Evolutionary conservation across 2,329 filamentous ascomycete species (phyloP), one percentile per base, ranked within the genome.

Genomic region (Sarocladiaceae sp.): DNA sequence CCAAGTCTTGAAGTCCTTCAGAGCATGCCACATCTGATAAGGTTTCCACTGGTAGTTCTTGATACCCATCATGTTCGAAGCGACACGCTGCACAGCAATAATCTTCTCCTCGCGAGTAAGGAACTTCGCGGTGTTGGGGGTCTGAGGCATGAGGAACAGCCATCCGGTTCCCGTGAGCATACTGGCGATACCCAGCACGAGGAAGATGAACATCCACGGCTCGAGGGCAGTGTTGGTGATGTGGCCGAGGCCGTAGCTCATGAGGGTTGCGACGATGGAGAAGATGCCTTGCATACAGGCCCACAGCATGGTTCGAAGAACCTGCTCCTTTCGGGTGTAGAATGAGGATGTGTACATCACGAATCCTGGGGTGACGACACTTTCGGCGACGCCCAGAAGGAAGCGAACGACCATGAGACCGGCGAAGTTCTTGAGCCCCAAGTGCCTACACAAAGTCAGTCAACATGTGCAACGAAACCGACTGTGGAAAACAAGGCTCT

Each of bases 181-280:
- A 20, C 51, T 54, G 18, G 58, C 52, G 4, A 58, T 44, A 22
- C 57, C 57, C 15, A 59, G 55, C n/a, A 57, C 61, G 1, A 64
- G 56, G 0, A 60, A 62, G 8, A 58, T 64, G 5, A 56, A 58
- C 4, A 62, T 46, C 49, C 49, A 51, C 17, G 33, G 33, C 11
- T 23, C 22, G 17, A 51, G 15, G 22, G 33, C 33, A n/a, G 49
- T 51, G 50, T 75, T 68, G 1, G 66, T 72, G 57, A 84, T 84
- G 58, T 83, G 78, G 1, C 80, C 82, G 11, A 84, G 71, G 4
- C 77, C 80, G 55, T 82, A 83, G 1, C 77, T 77, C 11, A 83
- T 71, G 1, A 82, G 62, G 1, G 74, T 78, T 11, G 80, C 81
- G 51, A 83, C 78, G 74, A 82, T 81, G 10, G 78, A 80, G 2